Evolutionary conservation across 2,329 filamentous ascomycete genomes (phyloP).

Genomic region (Ramularia endophylla): DNA sequence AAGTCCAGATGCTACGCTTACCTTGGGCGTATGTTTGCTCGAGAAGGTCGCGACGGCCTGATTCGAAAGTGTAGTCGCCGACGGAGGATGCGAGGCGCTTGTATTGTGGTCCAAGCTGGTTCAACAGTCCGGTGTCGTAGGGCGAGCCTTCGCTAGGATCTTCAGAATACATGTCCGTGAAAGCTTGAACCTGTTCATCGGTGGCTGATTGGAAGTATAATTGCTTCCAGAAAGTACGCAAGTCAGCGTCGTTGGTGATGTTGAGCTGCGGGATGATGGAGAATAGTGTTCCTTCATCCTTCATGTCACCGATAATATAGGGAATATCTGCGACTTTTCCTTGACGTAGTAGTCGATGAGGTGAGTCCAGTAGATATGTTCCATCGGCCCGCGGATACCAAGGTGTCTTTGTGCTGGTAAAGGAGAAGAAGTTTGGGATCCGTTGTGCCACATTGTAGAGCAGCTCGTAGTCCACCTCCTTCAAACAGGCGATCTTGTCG

Average conservation of each 20-base stretch:
- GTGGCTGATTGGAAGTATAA: conserved; percentile 50
- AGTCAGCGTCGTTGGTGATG: conserved; percentile 8
- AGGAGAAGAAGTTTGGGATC: conserved; percentile 8
- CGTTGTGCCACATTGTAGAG: conserved; percentile 7
- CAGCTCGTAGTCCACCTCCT: conserved; percentile 39
- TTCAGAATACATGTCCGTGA: conserved; percentile 31
- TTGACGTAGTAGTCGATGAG: conserved; percentile 5
- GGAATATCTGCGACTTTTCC: conserved; percentile 11
- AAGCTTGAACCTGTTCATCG: conserved; percentile 35
- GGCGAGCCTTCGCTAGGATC: conserved; percentile 56
- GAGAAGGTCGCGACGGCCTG: conserved; percentile 7
- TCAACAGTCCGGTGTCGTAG: conserved; percentile 61
- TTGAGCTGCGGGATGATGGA: conserved; percentile 28
- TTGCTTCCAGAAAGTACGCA: conserved; percentile 17
- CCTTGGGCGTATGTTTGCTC: background rate
- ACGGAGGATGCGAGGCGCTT: conserved; percentile 68
- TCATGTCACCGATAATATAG: conserved; percentile 11
- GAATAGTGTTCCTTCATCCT: conserved; percentile 42
- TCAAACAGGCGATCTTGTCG: conserved; percentile 47
- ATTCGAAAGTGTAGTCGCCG: conserved; percentile 65
- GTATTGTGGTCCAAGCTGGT: conserved; percentile 68
- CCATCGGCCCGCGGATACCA: conserved; percentile 11
- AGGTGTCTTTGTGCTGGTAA: background rate
- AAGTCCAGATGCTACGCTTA: conserved; percentile 2
- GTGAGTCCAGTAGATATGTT: conserved; percentile 3